A percentile compares a stretch with the other conserved stretches of the same genome.
Evolutionary conservation across 164 flowering plant species (phyloP).

Genomic region (Malania oleifera): DNA sequence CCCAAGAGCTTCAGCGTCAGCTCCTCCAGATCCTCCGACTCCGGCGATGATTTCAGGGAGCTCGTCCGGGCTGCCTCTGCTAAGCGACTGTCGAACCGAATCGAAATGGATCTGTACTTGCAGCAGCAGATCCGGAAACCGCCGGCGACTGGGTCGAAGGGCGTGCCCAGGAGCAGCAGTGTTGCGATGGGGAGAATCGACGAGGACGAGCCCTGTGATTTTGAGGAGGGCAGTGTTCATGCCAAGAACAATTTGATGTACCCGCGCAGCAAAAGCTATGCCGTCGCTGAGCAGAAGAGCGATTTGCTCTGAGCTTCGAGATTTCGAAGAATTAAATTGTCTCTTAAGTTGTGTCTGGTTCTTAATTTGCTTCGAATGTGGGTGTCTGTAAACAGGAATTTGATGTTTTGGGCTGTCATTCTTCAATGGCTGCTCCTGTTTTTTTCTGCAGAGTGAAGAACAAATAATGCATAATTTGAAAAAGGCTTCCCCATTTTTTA

Average conservation of each 20-base stretch:
- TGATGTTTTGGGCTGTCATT: no score
- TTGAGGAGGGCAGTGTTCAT: conserved; percentile 21
- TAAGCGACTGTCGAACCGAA: conserved; percentile 17
- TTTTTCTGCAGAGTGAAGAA: no score
- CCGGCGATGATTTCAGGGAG: conserved; percentile 42
- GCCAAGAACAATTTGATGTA: conserved; percentile 16
- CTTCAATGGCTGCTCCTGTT: no score
- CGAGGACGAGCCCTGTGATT: conserved; percentile 50
- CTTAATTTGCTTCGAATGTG: no score
- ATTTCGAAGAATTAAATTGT: no score
- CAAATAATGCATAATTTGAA: no score
- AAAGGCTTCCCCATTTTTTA: no score
- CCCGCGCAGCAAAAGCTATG: conserved; percentile 58
- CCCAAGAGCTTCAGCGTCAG: conserved; percentile 50
- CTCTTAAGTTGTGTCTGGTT: no score
- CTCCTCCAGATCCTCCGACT: conserved; percentile 21
- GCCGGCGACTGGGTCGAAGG: conserved; percentile 9
- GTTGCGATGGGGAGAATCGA: conserved; percentile 71
- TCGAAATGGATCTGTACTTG: conserved; percentile 17
- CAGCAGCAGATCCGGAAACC: conserved; percentile 7
- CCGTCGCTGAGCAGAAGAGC: conserved; percentile 25
- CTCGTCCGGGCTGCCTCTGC: conserved; percentile 52
- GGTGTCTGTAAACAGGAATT: no score
- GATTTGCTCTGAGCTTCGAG: conserved; percentile 11
- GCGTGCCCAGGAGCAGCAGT: conserved; percentile 47